Base-by-base conservation (phyloP, 2,329 filamentous ascomycete genomes). In the Fusarium guadeloupense region DNA sequence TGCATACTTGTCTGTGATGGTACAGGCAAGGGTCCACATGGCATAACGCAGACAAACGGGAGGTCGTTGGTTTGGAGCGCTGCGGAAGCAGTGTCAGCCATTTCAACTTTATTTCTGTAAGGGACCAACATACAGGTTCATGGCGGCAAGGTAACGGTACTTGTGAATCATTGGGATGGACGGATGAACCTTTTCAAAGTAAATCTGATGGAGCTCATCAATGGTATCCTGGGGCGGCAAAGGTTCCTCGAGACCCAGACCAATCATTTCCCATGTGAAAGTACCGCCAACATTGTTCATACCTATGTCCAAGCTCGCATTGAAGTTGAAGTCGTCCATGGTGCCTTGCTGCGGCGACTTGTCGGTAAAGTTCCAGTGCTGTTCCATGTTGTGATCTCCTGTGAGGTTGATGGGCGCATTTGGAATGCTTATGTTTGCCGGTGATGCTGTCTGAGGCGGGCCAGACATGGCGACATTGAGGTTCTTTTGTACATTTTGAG, bases 21-120 rank as follows among this genome's bases (percentile, higher is more conserved):
- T 89, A 60, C 92, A 93, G n/a, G 94, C 93, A 69, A 93, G 79
- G n/a, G 89, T 91, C 94, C 94, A 98, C 82, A 98, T 96, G 50
- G 91, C 92, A 77, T 99, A 99, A 67, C 95, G 88, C 43, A 99
- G 78, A 64, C 90, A 92, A 25, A 97, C 87, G 0, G 94, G 92
- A 2, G 95, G 94, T 21, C 94, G 87, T 79, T 93, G 89, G 60
- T 88, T 88, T 16, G 92, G 92, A n/a, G 92, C 86, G 47, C 85
- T 88, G 57, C 30, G 26, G 19, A 54, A 31, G 23, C 34, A 37
- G 20, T 33, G 48, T 69, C 34, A 68, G 64, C 33, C 52, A 40
- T 26, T 51, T 33, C 42, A 7, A 23, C 8, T 37, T 40, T 16
- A 12, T 28, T 9, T n/a, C 4, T 33, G 16, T n/a, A 34, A 33